Evolutionary conservation across 78 protist genomes (phyloP).

Genomic region (Polysphondylium violaceum): DNA sequence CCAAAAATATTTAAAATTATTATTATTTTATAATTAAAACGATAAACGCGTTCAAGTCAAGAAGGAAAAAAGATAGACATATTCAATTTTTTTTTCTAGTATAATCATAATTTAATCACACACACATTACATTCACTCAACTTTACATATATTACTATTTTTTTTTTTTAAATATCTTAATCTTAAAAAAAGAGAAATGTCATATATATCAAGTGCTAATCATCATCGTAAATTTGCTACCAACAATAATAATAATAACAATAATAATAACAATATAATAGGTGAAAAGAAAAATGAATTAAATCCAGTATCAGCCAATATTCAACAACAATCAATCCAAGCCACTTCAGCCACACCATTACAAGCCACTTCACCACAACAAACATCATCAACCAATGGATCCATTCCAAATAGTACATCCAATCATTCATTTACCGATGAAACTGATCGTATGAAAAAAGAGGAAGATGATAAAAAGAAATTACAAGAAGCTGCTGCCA

Average conservation of each 20-base stretch:
- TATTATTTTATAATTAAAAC: background rate
- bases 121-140: background rate
- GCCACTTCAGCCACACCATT: background rate
- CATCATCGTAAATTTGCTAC: no score
- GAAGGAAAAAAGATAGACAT: background rate
- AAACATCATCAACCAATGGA: background rate
- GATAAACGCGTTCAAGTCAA: background rate
- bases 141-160: background rate
- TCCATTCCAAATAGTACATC: background rate
- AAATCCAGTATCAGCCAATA: background rate
- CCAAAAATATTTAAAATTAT: background rate
- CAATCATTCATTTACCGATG: slow-evolving; percentile 1
- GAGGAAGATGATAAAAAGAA: slow-evolving; percentile 55
- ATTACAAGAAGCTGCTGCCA: background rate
- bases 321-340: background rate
- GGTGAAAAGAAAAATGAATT: slow-evolving; percentile 23
- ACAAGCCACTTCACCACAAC: background rate
- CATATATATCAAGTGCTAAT: slow-evolving; percentile 53
- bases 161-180: background rate
- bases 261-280: background rate
- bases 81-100: background rate
- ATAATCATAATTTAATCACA: background rate
- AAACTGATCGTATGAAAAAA: background rate
- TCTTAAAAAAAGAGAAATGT: slow-evolving; percentile 2
- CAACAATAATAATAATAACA: background rate